phyloP scores from a whole-genome alignment of 805 yeast genomes.

The Candida vartiovaarae region DNA sequence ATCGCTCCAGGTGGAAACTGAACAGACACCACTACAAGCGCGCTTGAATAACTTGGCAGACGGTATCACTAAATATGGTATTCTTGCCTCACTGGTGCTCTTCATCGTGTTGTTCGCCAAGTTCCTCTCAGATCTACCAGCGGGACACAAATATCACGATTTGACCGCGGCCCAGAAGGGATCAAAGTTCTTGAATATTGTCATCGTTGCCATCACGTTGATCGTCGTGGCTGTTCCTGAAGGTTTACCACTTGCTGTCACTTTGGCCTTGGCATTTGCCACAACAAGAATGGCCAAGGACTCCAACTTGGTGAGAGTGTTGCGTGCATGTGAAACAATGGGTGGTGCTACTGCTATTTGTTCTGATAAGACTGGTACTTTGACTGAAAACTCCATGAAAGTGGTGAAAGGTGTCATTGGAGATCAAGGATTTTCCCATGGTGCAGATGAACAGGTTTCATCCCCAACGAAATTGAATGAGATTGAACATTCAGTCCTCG shows the following conservation, averaged over 20 bases:
- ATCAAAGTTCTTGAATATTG: slow-evolving; percentile 70
- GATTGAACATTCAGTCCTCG: slow-evolving; percentile 25
- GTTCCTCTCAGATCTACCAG: slow-evolving; percentile 56
- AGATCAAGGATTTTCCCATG: slow-evolving; percentile 31
- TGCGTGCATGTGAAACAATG: slow-evolving; percentile 96
- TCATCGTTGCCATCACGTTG: slow-evolving; percentile 87
- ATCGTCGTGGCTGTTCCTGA: slow-evolving; percentile 99
- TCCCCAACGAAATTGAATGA: slow-evolving; percentile 6
- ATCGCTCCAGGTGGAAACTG: slow-evolving; percentile 67
- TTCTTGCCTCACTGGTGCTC: slow-evolving; percentile 74
- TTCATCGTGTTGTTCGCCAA: slow-evolving; percentile 75
- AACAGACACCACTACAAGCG: slow-evolving; percentile 82
- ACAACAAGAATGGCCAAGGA: slow-evolving; percentile 97
- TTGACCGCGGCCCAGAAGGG: slow-evolving; percentile 69
- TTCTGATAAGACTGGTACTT: slow-evolving; percentile 96
- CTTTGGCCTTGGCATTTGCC: slow-evolving; percentile 94
- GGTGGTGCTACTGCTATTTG: slow-evolving; percentile 97
- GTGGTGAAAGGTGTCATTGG: slow-evolving; percentile 77
- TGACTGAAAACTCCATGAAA: slow-evolving; percentile 90
- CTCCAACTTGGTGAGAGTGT: slow-evolving; percentile 89
- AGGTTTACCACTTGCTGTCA: slow-evolving; percentile 96
- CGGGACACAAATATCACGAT: slow-evolving; percentile 38
- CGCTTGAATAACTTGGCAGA: slow-evolving; percentile 80
- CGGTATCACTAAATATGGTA: slow-evolving; percentile 92
- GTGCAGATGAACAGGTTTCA: slow-evolving; percentile 33